Evolutionary conservation across 345 rosid species (phyloP).

Genomic region (Jatropha curcas): DNA sequence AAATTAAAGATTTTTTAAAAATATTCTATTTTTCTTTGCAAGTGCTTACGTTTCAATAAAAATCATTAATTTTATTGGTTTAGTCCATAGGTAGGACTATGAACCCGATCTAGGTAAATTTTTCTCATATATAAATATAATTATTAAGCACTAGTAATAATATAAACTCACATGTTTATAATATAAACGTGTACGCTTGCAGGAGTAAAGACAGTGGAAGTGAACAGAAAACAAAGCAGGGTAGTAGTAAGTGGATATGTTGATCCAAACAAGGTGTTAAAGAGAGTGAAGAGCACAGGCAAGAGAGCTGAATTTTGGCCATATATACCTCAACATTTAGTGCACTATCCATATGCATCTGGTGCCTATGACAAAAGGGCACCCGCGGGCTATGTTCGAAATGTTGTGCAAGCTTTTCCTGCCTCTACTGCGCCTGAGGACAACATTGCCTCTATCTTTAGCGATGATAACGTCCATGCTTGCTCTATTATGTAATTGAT

Average conservation of each 20-base stretch:
- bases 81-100: no score
- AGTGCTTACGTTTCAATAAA: no score
- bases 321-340: slow-evolving; percentile 66
- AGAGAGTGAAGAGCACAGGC: slow-evolving; percentile 63
- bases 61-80: no score
- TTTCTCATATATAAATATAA: no score
- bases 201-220: slow-evolving; percentile 66
- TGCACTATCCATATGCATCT: slow-evolving; percentile 47
- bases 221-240: slow-evolving; percentile 54
- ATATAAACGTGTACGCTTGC: background rate
- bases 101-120: no score
- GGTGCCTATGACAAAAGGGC: slow-evolving; percentile 67
- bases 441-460: slow-evolving; percentile 52
- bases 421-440: slow-evolving; percentile 46
- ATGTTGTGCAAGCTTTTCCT: slow-evolving; percentile 59
- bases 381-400: slow-evolving; percentile 59
- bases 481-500: slow-evolving; percentile 76
- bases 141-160: no score
- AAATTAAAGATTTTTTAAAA: no score
- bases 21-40: no score
- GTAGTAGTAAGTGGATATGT: slow-evolving; percentile 57
- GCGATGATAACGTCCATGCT: slow-evolving; percentile 76
- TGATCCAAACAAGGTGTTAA: slow-evolving; percentile 68
- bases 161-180: no score
- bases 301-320: slow-evolving; percentile 81